Conservation (phyloP, 495 filamentous ascomycete genomes). For the Aspergillus hancockii region DNA sequence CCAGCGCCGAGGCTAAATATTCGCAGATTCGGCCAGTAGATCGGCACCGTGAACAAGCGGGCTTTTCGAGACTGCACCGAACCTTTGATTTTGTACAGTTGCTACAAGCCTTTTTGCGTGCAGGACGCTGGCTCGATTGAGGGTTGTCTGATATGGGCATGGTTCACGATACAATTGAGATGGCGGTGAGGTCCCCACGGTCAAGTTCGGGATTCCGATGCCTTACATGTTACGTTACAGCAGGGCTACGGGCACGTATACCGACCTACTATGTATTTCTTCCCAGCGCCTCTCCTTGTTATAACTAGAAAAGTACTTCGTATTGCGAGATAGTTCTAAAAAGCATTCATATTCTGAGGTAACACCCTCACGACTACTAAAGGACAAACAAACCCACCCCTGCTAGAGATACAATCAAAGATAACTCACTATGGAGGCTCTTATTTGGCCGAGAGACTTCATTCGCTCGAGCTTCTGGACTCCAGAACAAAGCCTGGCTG, state of each 20-base stretch:
- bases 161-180: neutral
- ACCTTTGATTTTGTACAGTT: constrained; percentile 40
- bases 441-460: too few relatives aligned
- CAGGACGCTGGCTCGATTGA: constrained; percentile 7
- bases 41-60: constrained; percentile 40
- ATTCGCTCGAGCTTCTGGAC: too few relatives aligned
- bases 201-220: constrained; percentile 8
- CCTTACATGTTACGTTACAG: neutral
- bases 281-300: too few relatives aligned
- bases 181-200: neutral
- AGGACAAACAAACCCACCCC: too few relatives aligned
- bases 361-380: too few relatives aligned
- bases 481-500: too few relatives aligned
- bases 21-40: constrained; percentile 28
- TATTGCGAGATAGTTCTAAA: too few relatives aligned
- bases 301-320: too few relatives aligned
- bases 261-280: neutral
- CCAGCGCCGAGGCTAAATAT: constrained; percentile 21
- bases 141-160: constrained; percentile 4
- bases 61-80: constrained; percentile 37
- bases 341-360: too few relatives aligned
- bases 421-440: too few relatives aligned
- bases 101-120: constrained; percentile 38
- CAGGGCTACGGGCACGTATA: neutral
- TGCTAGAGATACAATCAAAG: too few relatives aligned